Base-by-base conservation (phyloP, 2,329 filamentous ascomycete genomes). In the Talaromyces sp. region DNA sequence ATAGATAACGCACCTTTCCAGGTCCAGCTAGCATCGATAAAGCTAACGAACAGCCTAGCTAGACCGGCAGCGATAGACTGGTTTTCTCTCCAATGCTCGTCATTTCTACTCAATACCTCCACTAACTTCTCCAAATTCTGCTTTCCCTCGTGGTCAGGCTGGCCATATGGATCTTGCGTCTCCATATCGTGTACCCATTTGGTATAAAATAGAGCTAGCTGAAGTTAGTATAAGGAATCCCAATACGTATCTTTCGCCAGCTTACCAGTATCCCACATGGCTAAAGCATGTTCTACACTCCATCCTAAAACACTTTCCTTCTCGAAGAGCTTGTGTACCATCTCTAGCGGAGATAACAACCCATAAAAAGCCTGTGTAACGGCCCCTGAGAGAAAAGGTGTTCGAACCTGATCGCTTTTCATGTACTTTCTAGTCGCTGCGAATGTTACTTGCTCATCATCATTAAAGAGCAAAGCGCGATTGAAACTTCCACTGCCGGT, bases 111-210 rank as follows among this genome's bases (percentile, higher is more conserved):
- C n/a, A 70, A 60, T 3, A 67, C 56, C 36, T 62, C 58, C 36
- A 59, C 59, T n/a, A 71, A 54, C 17, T 62, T 62, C 33, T 64
- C 58, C 41, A 71, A 60, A 8, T 69, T 65, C n/a, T 63, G 59
- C 37, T 50, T 54, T 50, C 70, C 69, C 52, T 65, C 63, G 33
- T 60, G 43, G 28, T 67, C 57, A 46, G 60, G 59, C 37, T 60
- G 55, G 21, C 56, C 13, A 25, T 56, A 57, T 4, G 53, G 19
- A 17, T 59, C 43, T 52, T 66, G 61, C 7, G 62, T 63, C 51
- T 72, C 67, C 5, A 70, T 56, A 3, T 62, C 65, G 40, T 72
- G 67, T 7, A 70, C 64, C 69, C 69, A 72, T 63, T 70, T 72
- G 2, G 69, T 68, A 15, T 69, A 62, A 53, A 71, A 66, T 3